Percentiles rank a stretch among this genome's conserved stretches.
These are phyloP conservation scores for Nigrograna mackinnonii DNA, from an alignment of 2,329 filamentous ascomycete species.

Conservation along the genomic window DNA sequence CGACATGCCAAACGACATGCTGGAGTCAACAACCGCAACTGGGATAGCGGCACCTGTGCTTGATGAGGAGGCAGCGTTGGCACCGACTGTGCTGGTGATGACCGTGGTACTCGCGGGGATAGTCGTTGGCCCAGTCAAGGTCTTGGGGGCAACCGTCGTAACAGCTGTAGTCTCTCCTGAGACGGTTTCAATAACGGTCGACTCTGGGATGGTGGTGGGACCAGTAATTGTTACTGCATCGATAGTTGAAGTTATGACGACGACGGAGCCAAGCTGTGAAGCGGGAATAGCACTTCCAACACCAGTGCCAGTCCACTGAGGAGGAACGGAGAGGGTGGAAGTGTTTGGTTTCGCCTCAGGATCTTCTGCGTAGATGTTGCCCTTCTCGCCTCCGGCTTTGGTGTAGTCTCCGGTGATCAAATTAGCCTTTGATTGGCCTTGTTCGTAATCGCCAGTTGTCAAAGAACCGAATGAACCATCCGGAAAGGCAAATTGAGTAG, in stretches of 20 bases:
- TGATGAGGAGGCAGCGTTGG: constrained; percentile 16
- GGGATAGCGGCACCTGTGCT: constrained; percentile 22
- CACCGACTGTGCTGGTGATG: constrained; percentile 7
- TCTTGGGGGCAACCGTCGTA: constrained; percentile 20
- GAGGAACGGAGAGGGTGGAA: constrained; percentile 47
- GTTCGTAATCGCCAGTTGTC: constrained; percentile 47
- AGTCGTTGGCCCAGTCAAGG: constrained; percentile 25
- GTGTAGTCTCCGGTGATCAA: constrained; percentile 50
- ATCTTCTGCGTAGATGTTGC: constrained; percentile 50
- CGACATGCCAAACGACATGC: constrained; percentile 24
- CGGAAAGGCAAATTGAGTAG: constrained; percentile 53
- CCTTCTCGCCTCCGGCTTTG: constrained; percentile 38
- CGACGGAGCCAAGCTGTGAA: constrained; percentile 44
- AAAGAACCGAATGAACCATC: constrained; percentile 53
- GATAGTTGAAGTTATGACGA: constrained; percentile 39
- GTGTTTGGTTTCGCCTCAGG: constrained; percentile 47
- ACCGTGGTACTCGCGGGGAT: constrained; percentile 22
- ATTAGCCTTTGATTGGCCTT: constrained; percentile 43
- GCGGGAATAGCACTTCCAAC: constrained; percentile 52
- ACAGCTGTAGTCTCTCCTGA: constrained; percentile 16
- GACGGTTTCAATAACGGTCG: too few relatives aligned
- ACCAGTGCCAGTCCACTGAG: constrained; percentile 50
- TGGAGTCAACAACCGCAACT: constrained; percentile 15
- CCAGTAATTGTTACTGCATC: constrained; percentile 27
- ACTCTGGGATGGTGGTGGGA: constrained; percentile 23